A percentile compares a stretch with the other conserved stretches of the same genome.
Evolutionary conservation across 164 flowering plant genomes (phyloP).

Genomic region (Kingdonia uniflora): DNA sequence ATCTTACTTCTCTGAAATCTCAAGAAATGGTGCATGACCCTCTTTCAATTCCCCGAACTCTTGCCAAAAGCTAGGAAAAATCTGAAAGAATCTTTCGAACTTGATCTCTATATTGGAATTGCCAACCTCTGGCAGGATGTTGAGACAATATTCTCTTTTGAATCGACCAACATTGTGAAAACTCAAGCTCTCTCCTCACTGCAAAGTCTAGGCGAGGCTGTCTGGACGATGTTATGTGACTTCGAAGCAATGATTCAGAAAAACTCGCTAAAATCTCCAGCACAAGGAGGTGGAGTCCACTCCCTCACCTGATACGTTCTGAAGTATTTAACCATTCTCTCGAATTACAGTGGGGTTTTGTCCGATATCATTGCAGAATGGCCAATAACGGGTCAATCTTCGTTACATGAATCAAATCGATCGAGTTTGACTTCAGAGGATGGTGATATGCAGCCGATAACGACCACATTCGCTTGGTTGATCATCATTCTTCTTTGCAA

Average conservation of each 20-base stretch:
- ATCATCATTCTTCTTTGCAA: slow-evolving; percentile 65
- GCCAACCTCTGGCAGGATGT: slow-evolving; percentile 46
- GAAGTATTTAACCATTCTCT: slow-evolving; percentile 34
- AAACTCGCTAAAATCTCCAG: slow-evolving; percentile 29
- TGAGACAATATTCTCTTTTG: slow-evolving; percentile 47
- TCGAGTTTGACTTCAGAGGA: slow-evolving; percentile 15
- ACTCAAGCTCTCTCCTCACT: slow-evolving; percentile 36
- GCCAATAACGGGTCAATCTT: slow-evolving; percentile 22
- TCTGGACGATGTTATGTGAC: slow-evolving; percentile 29
- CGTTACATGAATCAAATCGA: slow-evolving; percentile 27
- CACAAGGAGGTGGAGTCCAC: slow-evolving; percentile 45
- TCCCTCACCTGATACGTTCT: slow-evolving; percentile 37
- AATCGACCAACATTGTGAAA: slow-evolving; percentile 32
- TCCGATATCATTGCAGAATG: slow-evolving; percentile 33
- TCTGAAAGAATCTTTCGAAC: slow-evolving; percentile 47
- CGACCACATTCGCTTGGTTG: slow-evolving; percentile 44
- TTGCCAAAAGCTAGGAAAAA: slow-evolving; percentile 30
- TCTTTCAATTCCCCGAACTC: slow-evolving; percentile 47
- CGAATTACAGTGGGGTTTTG: slow-evolving; percentile 36
- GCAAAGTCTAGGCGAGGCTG: slow-evolving; percentile 40
- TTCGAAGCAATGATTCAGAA: slow-evolving; percentile 48
- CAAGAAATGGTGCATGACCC: slow-evolving; percentile 42
- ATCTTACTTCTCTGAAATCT: slow-evolving; percentile 49
- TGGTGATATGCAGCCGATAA: slow-evolving; percentile 15
- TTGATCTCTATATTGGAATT: slow-evolving; percentile 53